Conservation (phyloP, 2,329 filamentous ascomycete species). For the Colletotrichum zoysiae region DNA sequence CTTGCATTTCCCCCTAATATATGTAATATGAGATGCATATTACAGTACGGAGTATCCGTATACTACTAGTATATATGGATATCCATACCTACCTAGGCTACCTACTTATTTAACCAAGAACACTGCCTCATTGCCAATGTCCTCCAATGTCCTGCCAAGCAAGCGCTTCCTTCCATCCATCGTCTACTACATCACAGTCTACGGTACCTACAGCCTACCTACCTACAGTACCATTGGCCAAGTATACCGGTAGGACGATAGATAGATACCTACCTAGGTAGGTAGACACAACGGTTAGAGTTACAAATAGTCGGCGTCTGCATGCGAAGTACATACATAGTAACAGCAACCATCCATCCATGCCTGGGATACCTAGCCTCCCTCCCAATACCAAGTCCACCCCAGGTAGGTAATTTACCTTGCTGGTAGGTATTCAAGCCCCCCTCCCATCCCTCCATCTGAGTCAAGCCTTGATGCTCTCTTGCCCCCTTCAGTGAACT, state of each 20-base stretch:
- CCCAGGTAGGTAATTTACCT: not conserved
- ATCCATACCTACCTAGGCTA: no score
- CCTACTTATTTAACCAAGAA: not conserved
- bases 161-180: constrained; percentile 15
- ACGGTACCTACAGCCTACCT: no score
- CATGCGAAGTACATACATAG: no score
- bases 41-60: no score
- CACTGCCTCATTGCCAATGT: constrained; percentile 20
- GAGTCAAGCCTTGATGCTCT: constrained; percentile 2
- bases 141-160: constrained; percentile 28
- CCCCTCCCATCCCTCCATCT: not conserved
- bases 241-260: no score
- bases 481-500: not conserved
- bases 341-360: not conserved
- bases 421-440: no score
- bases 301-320: not conserved
- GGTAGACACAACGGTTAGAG: not conserved
- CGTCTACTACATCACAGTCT: not conserved
- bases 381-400: constrained; percentile 7
- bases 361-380: not conserved
- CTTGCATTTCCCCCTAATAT: not conserved
- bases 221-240: no score
- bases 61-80: no score
- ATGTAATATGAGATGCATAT: no score
- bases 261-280: no score